Evolutionary conservation across 73 alveolate species (phyloP), one percentile per base, ranked within the genome.

Genomic region (Tetrahymena elliotti): DNA sequence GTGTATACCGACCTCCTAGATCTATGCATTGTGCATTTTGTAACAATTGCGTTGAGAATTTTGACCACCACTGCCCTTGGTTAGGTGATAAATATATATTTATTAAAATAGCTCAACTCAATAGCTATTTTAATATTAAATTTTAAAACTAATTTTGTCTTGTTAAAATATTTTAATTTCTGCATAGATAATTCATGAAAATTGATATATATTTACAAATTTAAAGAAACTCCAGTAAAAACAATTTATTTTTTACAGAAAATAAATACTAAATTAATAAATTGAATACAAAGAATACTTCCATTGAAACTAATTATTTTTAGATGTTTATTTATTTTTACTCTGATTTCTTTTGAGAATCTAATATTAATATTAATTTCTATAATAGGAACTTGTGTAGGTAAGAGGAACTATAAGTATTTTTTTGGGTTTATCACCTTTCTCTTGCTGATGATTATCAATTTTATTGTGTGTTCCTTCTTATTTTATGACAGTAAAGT

Each of bases 51-150:
- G 97, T 95, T 7, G 95, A 94, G n/a, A 93, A 93, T 24, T 97
- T 97, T 83, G 99, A 97, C 83, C 99, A 97, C 83, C 99, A 97
- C 93, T 97, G 99, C 40, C 92, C 93, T 35, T 97, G 99, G 99
- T 95, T 96, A 34, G 96, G 96, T 68, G 36, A 27, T n/a, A 68
- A n/a, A n/a, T n/a, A n/a, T n/a, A n/a, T n/a, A n/a, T n/a, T 68
- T 68, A n/a, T n/a, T 6, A 27, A n/a, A 27, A n/a, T 4, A 27
- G 24, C n/a, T 68, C n/a, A 27, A 31, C 0, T 31, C 54, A 40
- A 40, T 8, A 8, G 8, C 15, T 40, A 8, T 15, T 40, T 40
- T 10, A 40, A 40, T 10, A 10, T 10, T 40, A 10, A 40, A 40
- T 40, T 40, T 40, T 40, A 15, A 40, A 15, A 40, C 8, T 10